Conservation (phyloP, 345 rosid species). For the Acer negundo region DNA sequence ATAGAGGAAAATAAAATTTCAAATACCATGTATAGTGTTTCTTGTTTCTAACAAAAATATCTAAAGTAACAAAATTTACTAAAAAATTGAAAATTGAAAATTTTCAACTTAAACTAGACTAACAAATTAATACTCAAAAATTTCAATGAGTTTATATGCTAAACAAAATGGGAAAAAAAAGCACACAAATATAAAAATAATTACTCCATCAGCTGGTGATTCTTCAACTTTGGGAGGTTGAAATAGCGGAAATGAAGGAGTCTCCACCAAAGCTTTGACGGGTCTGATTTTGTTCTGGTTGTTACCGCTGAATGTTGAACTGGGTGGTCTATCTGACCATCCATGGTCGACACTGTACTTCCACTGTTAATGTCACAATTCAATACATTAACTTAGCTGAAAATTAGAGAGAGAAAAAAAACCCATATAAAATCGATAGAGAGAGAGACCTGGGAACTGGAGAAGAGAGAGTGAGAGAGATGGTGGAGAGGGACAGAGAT, state of each 20-base stretch:
- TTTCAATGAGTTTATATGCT: too few species aligned
- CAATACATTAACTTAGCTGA: background rate
- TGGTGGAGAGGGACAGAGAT: slow-evolving; percentile 29
- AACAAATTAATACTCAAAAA: background rate
- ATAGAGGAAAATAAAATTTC: background rate
- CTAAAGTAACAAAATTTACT: background rate
- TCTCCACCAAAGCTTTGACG: slow-evolving; percentile 55
- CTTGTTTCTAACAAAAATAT: background rate
- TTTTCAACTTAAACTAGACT: background rate
- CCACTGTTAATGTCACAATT: slow-evolving; percentile 6
- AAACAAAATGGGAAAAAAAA: background rate
- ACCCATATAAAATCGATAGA: background rate
- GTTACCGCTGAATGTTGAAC: slow-evolving; percentile 28
- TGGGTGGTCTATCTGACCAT: slow-evolving; percentile 40
- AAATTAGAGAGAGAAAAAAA: background rate
- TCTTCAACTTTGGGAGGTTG: slow-evolving; percentile 52
- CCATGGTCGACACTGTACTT: slow-evolving; percentile 27
- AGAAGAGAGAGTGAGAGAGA: slow-evolving; percentile 26
- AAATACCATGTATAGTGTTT: background rate
- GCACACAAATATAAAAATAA: background rate
- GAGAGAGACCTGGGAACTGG: slow-evolving; percentile 20
- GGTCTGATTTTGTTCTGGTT: slow-evolving; percentile 35
- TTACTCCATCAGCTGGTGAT: slow-evolving; percentile 47
- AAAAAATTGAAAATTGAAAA: background rate
- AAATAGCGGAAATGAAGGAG: slow-evolving; percentile 69